Percentiles rank a stretch among this genome's conserved stretches.
phyloP scores from a whole-genome alignment of 108 stramenopile genomes.

The Aureococcus anophagefferens region DNA sequence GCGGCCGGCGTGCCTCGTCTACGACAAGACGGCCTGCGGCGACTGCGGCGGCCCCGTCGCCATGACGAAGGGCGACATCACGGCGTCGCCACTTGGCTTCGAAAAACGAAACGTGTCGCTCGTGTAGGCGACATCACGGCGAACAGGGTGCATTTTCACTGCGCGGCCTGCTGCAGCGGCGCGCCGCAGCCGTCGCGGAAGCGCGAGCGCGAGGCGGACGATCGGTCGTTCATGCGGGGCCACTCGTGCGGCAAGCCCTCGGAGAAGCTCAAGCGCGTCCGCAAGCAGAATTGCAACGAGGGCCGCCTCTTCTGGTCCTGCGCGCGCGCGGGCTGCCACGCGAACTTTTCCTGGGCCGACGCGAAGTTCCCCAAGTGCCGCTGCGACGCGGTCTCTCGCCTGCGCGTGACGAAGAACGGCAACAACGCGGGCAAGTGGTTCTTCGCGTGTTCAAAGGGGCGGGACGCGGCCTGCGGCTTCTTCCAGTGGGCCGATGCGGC shows the following conservation, averaged over 20 bases:
- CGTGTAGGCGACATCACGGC: conserved; percentile 52
- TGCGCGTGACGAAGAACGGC: conserved; percentile 45
- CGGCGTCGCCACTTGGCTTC: conserved; percentile 23
- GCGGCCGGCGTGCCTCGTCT: conserved; percentile 45
- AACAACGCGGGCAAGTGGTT: conserved; percentile 52
- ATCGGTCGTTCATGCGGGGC: background rate
- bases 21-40: conserved; percentile 52
- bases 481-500: conserved; percentile 21
- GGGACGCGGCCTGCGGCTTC: background rate
- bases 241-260: conserved; percentile 20
- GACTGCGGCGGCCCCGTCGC: conserved; percentile 27
- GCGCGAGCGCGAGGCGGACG: background rate
- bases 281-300: conserved; percentile 32
- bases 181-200: conserved; percentile 5
- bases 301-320: conserved; percentile 47
- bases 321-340: conserved; percentile 26
- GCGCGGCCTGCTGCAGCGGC: conserved; percentile 2
- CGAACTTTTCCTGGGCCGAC: conserved; percentile 55
- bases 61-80: conserved; percentile 48
- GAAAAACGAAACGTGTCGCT: conserved; percentile 18
- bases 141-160: conserved; percentile 23
- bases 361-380: conserved; percentile 32
- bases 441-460: conserved; percentile 40
- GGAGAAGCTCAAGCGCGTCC: conserved; percentile 27
- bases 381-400: conserved; percentile 29